Percentiles rank a stretch among this genome's conserved stretches.
phyloP scores from a whole-genome alignment of 2,329 filamentous ascomycete species.

The Arachnopeziza araneosa region DNA sequence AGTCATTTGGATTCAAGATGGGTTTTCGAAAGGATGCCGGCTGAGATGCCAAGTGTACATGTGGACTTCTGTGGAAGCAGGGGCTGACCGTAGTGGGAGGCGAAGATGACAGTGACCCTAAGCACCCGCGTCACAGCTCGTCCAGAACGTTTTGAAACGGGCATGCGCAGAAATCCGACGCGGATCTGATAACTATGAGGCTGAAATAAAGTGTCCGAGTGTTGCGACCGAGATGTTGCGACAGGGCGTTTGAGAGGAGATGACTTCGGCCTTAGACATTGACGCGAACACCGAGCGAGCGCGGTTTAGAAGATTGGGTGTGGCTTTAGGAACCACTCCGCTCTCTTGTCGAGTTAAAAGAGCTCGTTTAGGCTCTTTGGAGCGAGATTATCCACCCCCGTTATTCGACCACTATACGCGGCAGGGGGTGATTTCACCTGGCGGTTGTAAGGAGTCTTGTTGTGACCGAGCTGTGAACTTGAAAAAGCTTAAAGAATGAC shows the following conservation, averaged over 20 bases:
- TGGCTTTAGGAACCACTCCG: background rate
- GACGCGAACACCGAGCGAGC: background rate
- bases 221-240: background rate
- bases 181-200: background rate
- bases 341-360: background rate
- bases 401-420: background rate
- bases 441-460: background rate
- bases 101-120: no score
- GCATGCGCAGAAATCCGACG: background rate
- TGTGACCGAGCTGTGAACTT: background rate
- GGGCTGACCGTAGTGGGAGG: no score
- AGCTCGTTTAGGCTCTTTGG: no score
- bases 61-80: no score
- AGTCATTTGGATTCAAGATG: no score
- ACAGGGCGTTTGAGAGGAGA: background rate
- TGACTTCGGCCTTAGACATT: background rate
- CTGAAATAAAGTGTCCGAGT: background rate
- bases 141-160: background rate
- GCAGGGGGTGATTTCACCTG: background rate
- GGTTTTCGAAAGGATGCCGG: no score
- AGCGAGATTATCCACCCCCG: no score
- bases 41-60: no score
- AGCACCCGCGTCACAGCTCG: no score
- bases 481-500: background rate
- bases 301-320: background rate